Percentiles rank a stretch among this genome's conserved stretches.
Conservation (phyloP, 1,284 basidiomycete species). For the Veloboletus limbatus region DNA sequence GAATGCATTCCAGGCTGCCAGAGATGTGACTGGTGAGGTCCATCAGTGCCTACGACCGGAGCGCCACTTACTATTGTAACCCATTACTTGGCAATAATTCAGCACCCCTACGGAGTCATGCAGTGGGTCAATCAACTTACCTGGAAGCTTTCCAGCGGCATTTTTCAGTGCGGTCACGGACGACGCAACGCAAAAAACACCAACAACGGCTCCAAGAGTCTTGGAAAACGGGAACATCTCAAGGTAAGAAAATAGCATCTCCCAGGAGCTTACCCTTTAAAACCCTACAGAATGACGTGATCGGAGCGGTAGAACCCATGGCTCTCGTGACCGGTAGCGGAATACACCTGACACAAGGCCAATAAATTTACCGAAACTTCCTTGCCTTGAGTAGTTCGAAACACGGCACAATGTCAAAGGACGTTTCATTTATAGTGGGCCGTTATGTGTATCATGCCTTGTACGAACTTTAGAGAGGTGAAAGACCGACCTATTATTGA, state of each 20-base stretch:
- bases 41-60: not conserved
- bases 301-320: constrained; percentile 4
- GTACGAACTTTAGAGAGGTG: too few species aligned
- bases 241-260: not conserved
- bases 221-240: constrained; percentile 18
- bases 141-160: constrained; percentile 34
- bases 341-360: constrained; percentile 1
- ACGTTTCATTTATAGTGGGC: too few species aligned
- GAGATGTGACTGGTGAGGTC: constrained; percentile 2
- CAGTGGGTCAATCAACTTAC: constrained; percentile 10
- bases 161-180: constrained; percentile 24
- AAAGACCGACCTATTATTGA: too few species aligned
- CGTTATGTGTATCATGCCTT: too few species aligned
- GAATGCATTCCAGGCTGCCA: constrained; percentile 28
- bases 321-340: not conserved
- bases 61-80: constrained; percentile 28
- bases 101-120: constrained; percentile 2
- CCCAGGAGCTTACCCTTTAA: constrained; percentile 6
- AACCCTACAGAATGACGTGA: not conserved
- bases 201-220: constrained; percentile 2
- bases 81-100: constrained; percentile 24
- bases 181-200: constrained; percentile 15
- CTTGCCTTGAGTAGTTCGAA: too few species aligned
- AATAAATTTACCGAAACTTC: too few species aligned
- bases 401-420: too few species aligned